A percentile compares a stretch with the other conserved stretches of the same genome.
These are phyloP conservation scores for Ogataea saltuana DNA, from an alignment of 805 yeast genomes.

Conservation along the genomic window DNA sequence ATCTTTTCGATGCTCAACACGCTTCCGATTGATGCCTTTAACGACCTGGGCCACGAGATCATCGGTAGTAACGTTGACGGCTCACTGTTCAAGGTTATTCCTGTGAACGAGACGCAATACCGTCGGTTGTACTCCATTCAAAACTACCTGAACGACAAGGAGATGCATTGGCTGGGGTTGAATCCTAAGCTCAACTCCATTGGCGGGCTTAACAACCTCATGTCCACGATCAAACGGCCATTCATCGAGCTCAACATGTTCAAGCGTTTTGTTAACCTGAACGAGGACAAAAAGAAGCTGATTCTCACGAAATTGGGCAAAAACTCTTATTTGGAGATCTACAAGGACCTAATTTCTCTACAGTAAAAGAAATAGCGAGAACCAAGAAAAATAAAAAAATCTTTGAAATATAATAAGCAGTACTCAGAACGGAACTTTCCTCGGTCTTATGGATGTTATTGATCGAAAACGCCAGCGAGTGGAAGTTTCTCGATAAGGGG, in stretches of 20 bases:
- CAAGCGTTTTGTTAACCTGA: conserved; percentile 51
- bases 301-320: conserved; percentile 60
- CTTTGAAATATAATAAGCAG: too few relatives aligned
- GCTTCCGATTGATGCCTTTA: conserved; percentile 31
- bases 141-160: conserved; percentile 82
- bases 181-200: conserved; percentile 73
- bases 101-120: conserved; percentile 73
- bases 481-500: conserved; percentile 49
- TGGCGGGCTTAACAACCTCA: conserved; percentile 38
- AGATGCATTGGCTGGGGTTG: conserved; percentile 70
- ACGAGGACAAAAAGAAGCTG: conserved; percentile 55
- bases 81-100: conserved; percentile 68
- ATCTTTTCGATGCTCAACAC: conserved; percentile 34
- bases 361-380: too few relatives aligned
- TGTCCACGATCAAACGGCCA: conserved; percentile 53
- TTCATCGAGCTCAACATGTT: conserved; percentile 64
- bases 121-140: conserved; percentile 82
- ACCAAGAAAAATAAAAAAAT: background rate
- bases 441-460: background rate
- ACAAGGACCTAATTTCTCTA: conserved; percentile 56
- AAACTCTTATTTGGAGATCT: conserved; percentile 57
- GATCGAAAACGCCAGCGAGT: conserved; percentile 30
- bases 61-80: conserved; percentile 82
- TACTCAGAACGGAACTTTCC: too few relatives aligned
- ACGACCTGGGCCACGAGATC: conserved; percentile 48